Base-by-base conservation (phyloP, 169 alveolate species). In the Babesia gibsoni region DNA sequence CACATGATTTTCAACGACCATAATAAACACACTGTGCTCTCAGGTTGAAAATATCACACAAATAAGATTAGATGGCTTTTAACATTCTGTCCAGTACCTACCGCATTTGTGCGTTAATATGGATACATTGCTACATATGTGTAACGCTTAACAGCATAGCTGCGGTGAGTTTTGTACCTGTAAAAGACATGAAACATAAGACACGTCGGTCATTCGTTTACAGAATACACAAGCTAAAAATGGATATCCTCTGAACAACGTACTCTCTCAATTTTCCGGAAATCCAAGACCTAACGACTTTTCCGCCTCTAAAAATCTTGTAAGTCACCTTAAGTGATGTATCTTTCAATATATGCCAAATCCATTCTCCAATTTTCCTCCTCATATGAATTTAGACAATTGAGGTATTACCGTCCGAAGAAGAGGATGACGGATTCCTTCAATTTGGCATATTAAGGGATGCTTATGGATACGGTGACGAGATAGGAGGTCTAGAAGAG, bases 401-500 rank as follows among this genome's bases (percentile, higher is more conserved):
- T 37, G 84, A 74, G 48, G 63, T 74, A 25, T 66, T 74, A 20
- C 80, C 84, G 18, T 20, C 54, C 42, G 84, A 74, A 6, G 84
- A 73, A 12, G 84, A 74, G 6, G 83, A 48, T 7, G 84, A 72
- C 33, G 69, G 56, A 3, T 46, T 35, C 20, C 50, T 72, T 22
- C 23, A 52, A 16, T 74, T 74, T 36, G 80, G 80, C 46, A 27
- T 66, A 7, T 18, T 74, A 30, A 53, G 57, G 0, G 84, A 74
- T 52, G 84, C 80, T 8, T 74, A 74, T 33, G 80, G 80, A 8
- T 74, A 32, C 23, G 70, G 79, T 4, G 80, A 74, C 9, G 35
- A 68, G 20, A 7, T 64, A 23, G 30, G 25, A 7, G 81, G 20
- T 22, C 9, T 53, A 12, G 52, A 32, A 22, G 18, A n/a, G 23